Evolutionary conservation across 441 rosid genomes (phyloP).

Genomic region (Macaranga tanarius): DNA sequence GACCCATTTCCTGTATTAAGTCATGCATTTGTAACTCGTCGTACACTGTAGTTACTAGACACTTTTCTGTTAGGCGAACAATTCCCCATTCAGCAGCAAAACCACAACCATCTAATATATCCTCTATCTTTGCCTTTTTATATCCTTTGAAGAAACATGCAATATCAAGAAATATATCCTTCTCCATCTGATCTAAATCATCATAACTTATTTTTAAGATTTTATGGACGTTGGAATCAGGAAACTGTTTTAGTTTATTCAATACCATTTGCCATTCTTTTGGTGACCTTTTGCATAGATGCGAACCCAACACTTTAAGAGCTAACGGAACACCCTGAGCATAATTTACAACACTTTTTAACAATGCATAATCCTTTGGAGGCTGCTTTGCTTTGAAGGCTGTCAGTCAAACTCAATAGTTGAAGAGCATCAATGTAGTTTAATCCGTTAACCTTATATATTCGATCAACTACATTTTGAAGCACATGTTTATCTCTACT

Average conservation of each 20-base stretch:
- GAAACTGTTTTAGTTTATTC: neutral
- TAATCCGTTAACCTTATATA: slow-evolving; percentile 13
- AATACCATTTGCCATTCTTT: slow-evolving; percentile 11
- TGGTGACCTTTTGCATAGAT: neutral
- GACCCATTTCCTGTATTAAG: slow-evolving; percentile 25
- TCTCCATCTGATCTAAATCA: neutral
- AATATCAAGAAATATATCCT: slow-evolving; percentile 7
- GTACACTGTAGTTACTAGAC: neutral
- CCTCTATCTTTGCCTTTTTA: neutral
- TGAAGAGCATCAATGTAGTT: neutral
- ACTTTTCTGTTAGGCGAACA: neutral
- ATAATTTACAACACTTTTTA: neutral
- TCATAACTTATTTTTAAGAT: slow-evolving; percentile 16
- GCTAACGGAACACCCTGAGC: slow-evolving; percentile 18
- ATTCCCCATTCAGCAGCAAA: slow-evolving; percentile 6
- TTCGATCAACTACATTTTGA: neutral
- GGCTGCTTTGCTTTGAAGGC: slow-evolving; percentile 5
- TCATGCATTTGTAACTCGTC: slow-evolving; percentile 21
- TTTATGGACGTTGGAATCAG: neutral
- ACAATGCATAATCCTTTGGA: neutral
- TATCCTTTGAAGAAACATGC: slow-evolving; percentile 5
- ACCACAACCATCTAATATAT: slow-evolving; percentile 11
- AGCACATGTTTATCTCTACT: slow-evolving; percentile 14
- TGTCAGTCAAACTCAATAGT: slow-evolving; percentile 14
- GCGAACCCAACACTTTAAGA: slow-evolving; percentile 23